Evolutionary conservation across 2,329 filamentous ascomycete genomes (phyloP).

Genomic region (Cercospora sp.): DNA sequence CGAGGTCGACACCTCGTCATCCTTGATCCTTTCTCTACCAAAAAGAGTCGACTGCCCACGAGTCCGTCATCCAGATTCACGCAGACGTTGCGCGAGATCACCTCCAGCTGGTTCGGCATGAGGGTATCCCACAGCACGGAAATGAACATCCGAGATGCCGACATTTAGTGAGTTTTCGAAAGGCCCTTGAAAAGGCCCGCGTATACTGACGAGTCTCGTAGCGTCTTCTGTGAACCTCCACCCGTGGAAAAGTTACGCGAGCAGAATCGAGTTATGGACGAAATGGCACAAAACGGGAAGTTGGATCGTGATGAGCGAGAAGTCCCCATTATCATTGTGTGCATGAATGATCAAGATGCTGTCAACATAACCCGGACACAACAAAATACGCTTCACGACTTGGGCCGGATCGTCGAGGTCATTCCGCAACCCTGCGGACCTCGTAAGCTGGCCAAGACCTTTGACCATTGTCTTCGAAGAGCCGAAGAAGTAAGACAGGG

Average conservation of each 20-base stretch:
- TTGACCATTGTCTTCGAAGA: conserved; percentile 36
- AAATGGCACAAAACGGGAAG: not conserved
- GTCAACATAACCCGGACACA: conserved; percentile 28
- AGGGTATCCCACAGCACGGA: conserved; percentile 17
- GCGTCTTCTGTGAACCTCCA: conserved; percentile 29
- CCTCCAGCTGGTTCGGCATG: conserved; percentile 31
- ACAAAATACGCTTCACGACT: conserved; percentile 20
- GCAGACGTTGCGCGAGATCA: conserved; percentile 27
- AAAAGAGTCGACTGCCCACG: not conserved
- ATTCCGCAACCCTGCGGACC: conserved; percentile 43
- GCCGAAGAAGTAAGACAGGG: conserved; percentile 19
- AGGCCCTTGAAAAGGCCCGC: not conserved
- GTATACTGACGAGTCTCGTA: not conserved
- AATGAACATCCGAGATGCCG: conserved; percentile 25
- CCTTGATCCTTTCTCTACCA: conserved; percentile 18
- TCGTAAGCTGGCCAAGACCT: conserved; percentile 42
- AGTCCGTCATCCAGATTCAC: conserved; percentile 25
- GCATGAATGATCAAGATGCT: conserved; percentile 39
- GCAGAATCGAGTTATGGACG: conserved; percentile 5
- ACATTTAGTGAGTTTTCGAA: conserved; percentile 19
- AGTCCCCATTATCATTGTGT: conserved; percentile 40
- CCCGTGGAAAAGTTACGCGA: conserved; percentile 25
- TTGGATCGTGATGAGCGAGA: conserved; percentile 6
- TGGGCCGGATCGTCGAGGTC: conserved; percentile 37
- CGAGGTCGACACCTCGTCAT: conserved; percentile 27